These are phyloP conservation scores for Verticillium nonalfalfae DNA, from an alignment of 2,329 filamentous ascomycete genomes.

Conservation along the genomic window DNA sequence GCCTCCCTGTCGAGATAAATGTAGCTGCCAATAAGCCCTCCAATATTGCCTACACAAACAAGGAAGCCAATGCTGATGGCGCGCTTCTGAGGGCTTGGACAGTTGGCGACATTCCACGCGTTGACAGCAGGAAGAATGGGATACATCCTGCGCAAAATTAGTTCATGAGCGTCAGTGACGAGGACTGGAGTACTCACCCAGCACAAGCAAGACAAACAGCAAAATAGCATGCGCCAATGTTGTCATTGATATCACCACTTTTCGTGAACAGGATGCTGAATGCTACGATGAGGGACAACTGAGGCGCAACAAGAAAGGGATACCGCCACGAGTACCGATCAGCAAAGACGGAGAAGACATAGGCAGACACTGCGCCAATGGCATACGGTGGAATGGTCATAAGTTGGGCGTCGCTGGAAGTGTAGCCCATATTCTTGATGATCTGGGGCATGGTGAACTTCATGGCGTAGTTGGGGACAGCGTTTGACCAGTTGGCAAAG, in stretches of 20 bases:
- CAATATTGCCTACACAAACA: constrained; percentile 29
- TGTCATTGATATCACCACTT: constrained; percentile 26
- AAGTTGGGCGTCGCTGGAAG: constrained; percentile 20
- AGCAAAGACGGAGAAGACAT: constrained; percentile 24
- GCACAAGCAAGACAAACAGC: constrained; percentile 33
- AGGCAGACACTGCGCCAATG: constrained; percentile 23
- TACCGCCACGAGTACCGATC: constrained; percentile 30
- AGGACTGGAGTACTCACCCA: constrained; percentile 12
- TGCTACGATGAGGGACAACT: constrained; percentile 23
- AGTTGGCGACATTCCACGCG: constrained; percentile 63
- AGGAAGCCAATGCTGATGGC: constrained; percentile 30
- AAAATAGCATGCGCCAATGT: constrained; percentile 35
- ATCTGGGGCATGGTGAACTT: constrained; percentile 30
- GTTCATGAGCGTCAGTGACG: not conserved
- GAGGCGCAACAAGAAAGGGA: constrained; percentile 28
- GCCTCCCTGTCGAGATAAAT: constrained; percentile 27
- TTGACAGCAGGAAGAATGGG: constrained; percentile 58
- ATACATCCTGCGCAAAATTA: constrained; percentile 44
- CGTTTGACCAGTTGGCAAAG: constrained; percentile 34
- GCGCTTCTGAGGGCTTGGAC: constrained; percentile 32
- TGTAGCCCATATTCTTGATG: constrained; percentile 32
- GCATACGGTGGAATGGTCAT: constrained; percentile 29
- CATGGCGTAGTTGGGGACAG: constrained; percentile 25
- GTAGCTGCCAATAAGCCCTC: constrained; percentile 31
- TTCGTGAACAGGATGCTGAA: constrained; percentile 29